Evolutionary conservation across 2,329 filamentous ascomycete species (phyloP).

Genomic region (Penicillium sp.): DNA sequence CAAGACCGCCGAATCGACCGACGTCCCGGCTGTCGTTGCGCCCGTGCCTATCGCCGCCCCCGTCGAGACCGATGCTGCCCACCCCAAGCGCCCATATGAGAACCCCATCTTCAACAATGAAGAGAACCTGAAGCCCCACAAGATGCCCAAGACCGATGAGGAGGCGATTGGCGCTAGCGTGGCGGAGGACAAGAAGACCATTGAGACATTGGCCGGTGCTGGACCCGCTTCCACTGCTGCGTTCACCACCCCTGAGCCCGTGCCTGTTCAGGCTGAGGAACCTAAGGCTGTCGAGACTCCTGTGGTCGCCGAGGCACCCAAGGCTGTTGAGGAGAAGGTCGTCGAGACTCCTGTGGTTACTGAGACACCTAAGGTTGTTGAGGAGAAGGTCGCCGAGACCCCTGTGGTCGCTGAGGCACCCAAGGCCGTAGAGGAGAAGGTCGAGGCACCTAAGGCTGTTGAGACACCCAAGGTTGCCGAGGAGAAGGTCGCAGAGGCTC

Average conservation of each 20-base stretch:
- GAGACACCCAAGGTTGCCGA: slow-evolving; percentile 4
- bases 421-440: neutral
- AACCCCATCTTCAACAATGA: slow-evolving; percentile 35
- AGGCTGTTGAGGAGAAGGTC: too few relatives aligned
- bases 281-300: slow-evolving; percentile 2
- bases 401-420: too few relatives aligned
- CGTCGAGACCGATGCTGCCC: slow-evolving; percentile 22
- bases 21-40: slow-evolving; percentile 6
- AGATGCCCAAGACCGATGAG: slow-evolving; percentile 39
- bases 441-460: neutral
- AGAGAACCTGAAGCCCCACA: slow-evolving; percentile 31
- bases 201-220: slow-evolving; percentile 21
- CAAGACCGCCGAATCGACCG: slow-evolving; percentile 15
- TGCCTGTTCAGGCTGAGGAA: slow-evolving; percentile 9
- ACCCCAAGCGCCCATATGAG: slow-evolving; percentile 40
- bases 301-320: neutral
- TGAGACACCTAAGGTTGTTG: neutral
- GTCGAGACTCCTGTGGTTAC: neutral
- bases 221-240: slow-evolving; percentile 26
- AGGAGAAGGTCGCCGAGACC: neutral
- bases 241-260: slow-evolving; percentile 21
- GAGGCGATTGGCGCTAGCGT: slow-evolving; percentile 20
- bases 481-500: neutral
- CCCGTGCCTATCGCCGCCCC: slow-evolving; percentile 4
- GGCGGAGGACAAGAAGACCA: slow-evolving; percentile 18